A percentile compares a stretch with the other conserved stretches of the same genome.
These are phyloP conservation scores for Vitis hybrid DNA, from an alignment of 177 flowering plant species.

Conservation along the genomic window DNA sequence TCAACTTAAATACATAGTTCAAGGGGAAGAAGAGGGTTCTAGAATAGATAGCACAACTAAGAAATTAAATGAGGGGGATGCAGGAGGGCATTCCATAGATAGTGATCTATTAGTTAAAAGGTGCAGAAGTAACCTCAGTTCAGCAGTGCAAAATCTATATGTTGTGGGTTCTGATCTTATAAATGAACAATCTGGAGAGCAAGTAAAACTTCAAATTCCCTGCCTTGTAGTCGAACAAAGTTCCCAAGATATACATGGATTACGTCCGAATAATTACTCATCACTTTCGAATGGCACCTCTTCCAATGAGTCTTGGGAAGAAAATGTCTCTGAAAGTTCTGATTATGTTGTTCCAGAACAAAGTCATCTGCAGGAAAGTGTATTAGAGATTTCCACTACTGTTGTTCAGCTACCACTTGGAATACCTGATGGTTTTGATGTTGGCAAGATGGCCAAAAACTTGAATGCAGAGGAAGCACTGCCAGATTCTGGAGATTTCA, in stretches of 20 bases:
- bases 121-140: neutral
- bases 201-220: constrained; percentile 9
- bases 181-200: constrained; percentile 4
- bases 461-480: neutral
- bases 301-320: constrained; percentile 1
- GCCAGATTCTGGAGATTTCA: constrained; percentile 4
- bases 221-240: neutral
- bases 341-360: neutral
- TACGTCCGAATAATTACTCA: neutral
- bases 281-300: neutral
- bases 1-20: neutral
- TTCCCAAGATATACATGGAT: neutral
- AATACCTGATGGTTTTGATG: neutral
- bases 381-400: neutral
- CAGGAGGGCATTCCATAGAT: neutral
- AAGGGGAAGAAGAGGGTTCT: constrained; percentile 8
- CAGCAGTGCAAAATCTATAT: neutral
- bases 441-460: neutral
- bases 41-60: constrained; percentile 1
- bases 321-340: neutral
- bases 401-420: neutral
- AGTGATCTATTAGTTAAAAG: neutral
- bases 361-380: constrained; percentile 10
- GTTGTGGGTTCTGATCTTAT: neutral
- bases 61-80: constrained; percentile 2